Evolutionary conservation across 1,284 basidiomycete species (phyloP).

Genomic region (Cryptococcus sp.): DNA sequence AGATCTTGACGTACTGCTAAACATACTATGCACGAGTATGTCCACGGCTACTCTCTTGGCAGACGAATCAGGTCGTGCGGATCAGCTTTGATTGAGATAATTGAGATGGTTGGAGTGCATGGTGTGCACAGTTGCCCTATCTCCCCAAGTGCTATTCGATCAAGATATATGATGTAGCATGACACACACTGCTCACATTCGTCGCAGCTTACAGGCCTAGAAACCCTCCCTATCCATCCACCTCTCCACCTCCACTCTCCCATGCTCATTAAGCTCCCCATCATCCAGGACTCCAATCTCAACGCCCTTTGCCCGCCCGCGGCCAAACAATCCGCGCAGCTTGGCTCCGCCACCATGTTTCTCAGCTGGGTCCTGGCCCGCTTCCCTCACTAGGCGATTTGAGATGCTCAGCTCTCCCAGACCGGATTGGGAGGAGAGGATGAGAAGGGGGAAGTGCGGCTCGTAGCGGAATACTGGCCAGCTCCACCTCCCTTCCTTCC

Average conservation of each 20-base stretch:
- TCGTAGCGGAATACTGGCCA: constrained; percentile 64
- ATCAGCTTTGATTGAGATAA: no score
- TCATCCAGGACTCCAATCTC: constrained; percentile 31
- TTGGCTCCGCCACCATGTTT: constrained; percentile 17
- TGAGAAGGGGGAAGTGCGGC: constrained; percentile 64
- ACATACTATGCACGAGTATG: no score
- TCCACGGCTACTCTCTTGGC: no score
- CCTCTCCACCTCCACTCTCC: constrained; percentile 47
- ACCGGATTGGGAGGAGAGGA: constrained; percentile 46
- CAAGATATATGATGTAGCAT: no score
- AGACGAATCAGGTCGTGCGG: no score
- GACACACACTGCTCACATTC: no score
- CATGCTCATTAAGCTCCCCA: constrained; percentile 40
- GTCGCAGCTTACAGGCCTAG: constrained; percentile 11
- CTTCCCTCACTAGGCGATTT: constrained; percentile 17
- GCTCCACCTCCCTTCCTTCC: constrained; percentile 12
- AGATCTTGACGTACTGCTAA: no score
- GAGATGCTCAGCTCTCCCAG: constrained; percentile 7
- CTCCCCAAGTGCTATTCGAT: no score
- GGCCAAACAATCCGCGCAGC: constrained; percentile 25
- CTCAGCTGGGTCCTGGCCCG: constrained; percentile 13
- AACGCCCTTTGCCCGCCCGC: constrained; percentile 48
- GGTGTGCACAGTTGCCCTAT: no score
- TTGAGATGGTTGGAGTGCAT: no score
- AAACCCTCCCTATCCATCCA: constrained; percentile 53